Base-by-base conservation (phyloP, 371 early-diverging fungal species). In the Mucor saturninus region DNA sequence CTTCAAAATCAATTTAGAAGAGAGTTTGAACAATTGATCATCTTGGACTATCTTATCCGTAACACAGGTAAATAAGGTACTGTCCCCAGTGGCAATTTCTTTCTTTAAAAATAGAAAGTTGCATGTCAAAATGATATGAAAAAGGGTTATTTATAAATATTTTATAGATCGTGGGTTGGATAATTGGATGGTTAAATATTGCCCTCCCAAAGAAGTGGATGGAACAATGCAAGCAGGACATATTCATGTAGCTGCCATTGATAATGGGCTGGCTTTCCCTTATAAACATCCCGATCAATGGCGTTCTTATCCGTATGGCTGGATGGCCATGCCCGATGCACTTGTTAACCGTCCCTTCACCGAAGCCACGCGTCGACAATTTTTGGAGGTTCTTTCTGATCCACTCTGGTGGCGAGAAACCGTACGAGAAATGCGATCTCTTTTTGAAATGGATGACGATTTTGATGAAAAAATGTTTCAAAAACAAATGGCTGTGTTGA, bases 261-360 rank as follows among this genome's bases (percentile, higher is more conserved):
- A 96, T 72, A 93, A 96, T 69, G 96, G 96, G 2, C 83, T 96
- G 10, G 93, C 95, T 0, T 96, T 96, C 60, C 96, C 96, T 0
- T 93, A 86, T 70, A 94, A 96, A 67, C 96, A 96, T 68, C 96
- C 96, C 0, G 93, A 96, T 73, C 79, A 89, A 53, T 91, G 91
- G 89, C 81, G 94, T 7, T 91, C 92, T 0, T 96, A 95, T 63
- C 96, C 96, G 3, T 93, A 89, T 74, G 95, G 92, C 6, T 95
- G 95, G 96, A 68, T 89, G 10, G 83, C 80, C 56, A 81, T 96
- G 37, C 92, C 94, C 3, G 79, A 69, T 4, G 66, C 74, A 6
- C 69, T 86, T 42, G 72, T 87, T 28, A 71, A 75, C 1, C 77
- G 74, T 13, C 91, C 94, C 4, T 95, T 94, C 67, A 88, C 89